Conservation (phyloP, 2,329 filamentous ascomycete species). For the Microdochium bolleyi region DNA sequence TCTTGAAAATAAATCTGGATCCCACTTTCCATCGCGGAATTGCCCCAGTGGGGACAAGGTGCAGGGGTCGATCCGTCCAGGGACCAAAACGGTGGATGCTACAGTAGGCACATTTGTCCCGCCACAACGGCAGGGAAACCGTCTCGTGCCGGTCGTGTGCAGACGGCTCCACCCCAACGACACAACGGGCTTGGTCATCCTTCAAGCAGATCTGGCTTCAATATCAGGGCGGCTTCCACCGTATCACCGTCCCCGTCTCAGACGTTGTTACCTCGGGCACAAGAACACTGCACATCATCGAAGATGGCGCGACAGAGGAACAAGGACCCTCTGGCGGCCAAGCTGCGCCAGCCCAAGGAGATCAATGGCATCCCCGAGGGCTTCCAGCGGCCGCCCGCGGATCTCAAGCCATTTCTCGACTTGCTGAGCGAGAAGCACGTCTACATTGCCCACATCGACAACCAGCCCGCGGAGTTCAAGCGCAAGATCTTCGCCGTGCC, state of each 20-base stretch:
- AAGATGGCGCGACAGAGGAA: neutral
- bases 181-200: neutral
- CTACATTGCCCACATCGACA: slow-evolving; percentile 81
- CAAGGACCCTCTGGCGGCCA: slow-evolving; percentile 2
- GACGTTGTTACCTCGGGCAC: neutral
- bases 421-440: slow-evolving; percentile 61
- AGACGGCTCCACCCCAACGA: too few species aligned
- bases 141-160: too few species aligned
- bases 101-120: too few species aligned
- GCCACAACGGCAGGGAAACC: neutral
- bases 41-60: neutral
- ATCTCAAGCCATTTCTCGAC: slow-evolving; percentile 57
- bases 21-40: neutral
- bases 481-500: slow-evolving; percentile 77
- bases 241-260: neutral
- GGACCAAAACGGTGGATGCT: neutral
- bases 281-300: neutral
- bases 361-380: slow-evolving; percentile 35
- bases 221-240: neutral
- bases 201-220: neutral
- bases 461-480: slow-evolving; percentile 62
- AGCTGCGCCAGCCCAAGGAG: slow-evolving; percentile 13
- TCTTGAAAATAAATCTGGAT: neutral
- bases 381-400: slow-evolving; percentile 58
- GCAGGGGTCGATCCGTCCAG: neutral